Base-by-base conservation (phyloP, 352 stramenopile genomes). In the Globisporangium emineosum region DNA sequence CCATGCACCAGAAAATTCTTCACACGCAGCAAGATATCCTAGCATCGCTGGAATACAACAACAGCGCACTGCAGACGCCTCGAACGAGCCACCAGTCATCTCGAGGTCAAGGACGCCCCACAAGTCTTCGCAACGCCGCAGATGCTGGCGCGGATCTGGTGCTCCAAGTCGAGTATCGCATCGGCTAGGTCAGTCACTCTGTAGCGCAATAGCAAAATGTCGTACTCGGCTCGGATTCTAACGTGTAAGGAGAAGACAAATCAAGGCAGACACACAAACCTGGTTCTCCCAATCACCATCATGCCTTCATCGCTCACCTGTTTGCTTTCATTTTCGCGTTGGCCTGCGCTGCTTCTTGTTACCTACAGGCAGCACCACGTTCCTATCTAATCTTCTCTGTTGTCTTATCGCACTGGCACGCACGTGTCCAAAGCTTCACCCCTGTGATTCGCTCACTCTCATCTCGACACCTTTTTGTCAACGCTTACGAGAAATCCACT, bases 401-500 rank as follows among this genome's bases (percentile, higher is more conserved):
- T n/a, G n/a, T n/a, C n/a, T n/a, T n/a, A n/a, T n/a, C n/a, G n/a
- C n/a, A n/a, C n/a, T n/a, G n/a, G n/a, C n/a, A n/a, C n/a, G n/a
- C n/a, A n/a, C n/a, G n/a, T n/a, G n/a, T n/a, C n/a, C n/a, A n/a
- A n/a, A n/a, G n/a, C n/a, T n/a, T n/a, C n/a, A n/a, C n/a, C n/a
- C n/a, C n/a, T n/a, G n/a, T n/a, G n/a, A n/a, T n/a, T n/a, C n/a
- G n/a, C n/a, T n/a, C n/a, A n/a, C n/a, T n/a, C n/a, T n/a, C n/a
- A n/a, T n/a, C n/a, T n/a, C n/a, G n/a, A n/a, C n/a, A n/a, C n/a
- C n/a, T 65, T 33, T 37, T 2, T 35, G 19, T 17, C 35, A 37
- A 67, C 29, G 13, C 15, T 64, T 78, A 85, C 43, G 71, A 67
- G 49, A 94, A 81, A 50, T 87, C 60, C 9, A 88, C 70, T 7